Base-by-base conservation (phyloP, 257 asterid genomes). In the Craterostigma plantagineum region DNA sequence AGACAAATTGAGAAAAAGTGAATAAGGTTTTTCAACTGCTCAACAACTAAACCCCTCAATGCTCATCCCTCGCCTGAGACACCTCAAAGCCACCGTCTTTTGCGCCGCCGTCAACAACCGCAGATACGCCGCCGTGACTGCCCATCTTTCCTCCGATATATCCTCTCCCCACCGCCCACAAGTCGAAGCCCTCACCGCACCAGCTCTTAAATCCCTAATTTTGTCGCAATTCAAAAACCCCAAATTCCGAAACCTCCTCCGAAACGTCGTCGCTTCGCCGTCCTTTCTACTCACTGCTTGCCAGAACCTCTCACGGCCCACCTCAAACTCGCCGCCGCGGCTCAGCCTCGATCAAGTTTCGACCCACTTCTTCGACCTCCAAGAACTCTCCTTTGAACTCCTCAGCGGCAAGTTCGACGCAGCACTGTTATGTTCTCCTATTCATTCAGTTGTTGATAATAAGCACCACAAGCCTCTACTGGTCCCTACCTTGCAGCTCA, bases 231-330 rank as follows among this genome's bases (percentile, higher is more conserved):
- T 56, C 59, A 54, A 23, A 65, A 42, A 34, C 36, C 78, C 75
- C 34, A 76, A 76, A 55, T 87, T 82, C 53, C 72, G 70, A 40
- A 55, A 56, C 65, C 86, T 87, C 67, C 82, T 82, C 42, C 72
- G 45, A 17, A 60, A 70, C 63, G 75, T 74, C 58, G 78, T 85
- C 59, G 80, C 94, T 55, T 72, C 73, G 11, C 93, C 98, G 53
- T 51, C 91, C 35, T 60, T 87, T 60, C 98, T 87, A 53, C 71
- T 87, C 68, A 63, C 86, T 43, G 95, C 93, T n/a, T 76, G 91
- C 68, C 63, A 70, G 9, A 74, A 64, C 58, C 76, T 82, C 69
- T 54, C 58, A 27, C 62, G 54, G 10, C 55, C 59, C 45, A 56
- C 56, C 48, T n/a, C n/a, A n/a, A n/a, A n/a, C n/a, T 62, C 67